Percentiles rank a stretch among this genome's conserved stretches.
These are phyloP conservation scores for Blastobotrys apis DNA, from an alignment of 1,139 yeast species.

Conservation along the genomic window DNA sequence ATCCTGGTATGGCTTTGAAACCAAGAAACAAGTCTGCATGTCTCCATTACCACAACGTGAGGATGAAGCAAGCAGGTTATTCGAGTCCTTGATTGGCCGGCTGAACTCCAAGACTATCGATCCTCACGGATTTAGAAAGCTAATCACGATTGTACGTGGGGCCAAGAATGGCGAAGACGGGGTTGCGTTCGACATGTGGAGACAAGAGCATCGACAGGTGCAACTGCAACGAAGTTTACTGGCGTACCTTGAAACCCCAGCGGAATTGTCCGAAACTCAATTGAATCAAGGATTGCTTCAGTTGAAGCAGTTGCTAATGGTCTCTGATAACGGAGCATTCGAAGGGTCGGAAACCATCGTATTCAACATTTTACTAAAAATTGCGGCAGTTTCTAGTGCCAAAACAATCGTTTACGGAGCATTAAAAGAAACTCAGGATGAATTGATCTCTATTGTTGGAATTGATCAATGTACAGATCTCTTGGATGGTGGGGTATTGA, in stretches of 20 bases:
- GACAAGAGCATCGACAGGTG: constrained; percentile 20
- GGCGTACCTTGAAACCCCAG: constrained; percentile 15
- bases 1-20: constrained; percentile 22
- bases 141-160: constrained; percentile 24
- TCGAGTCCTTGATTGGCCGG: constrained; percentile 21
- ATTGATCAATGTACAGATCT: constrained; percentile 1
- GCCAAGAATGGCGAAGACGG: constrained; percentile 13
- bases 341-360: constrained; percentile 18
- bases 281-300: constrained; percentile 24
- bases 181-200: constrained; percentile 24
- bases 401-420: constrained; percentile 22
- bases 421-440: constrained; percentile 23
- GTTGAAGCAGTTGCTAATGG: constrained; percentile 21
- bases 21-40: constrained; percentile 22
- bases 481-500: constrained; percentile 3
- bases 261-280: constrained; percentile 20
- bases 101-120: constrained; percentile 22
- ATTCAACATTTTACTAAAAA: constrained; percentile 18
- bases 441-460: constrained; percentile 15
- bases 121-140: constrained; percentile 27
- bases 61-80: constrained; percentile 25
- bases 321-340: constrained; percentile 16
- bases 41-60: constrained; percentile 25
- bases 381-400: constrained; percentile 19
- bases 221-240: constrained; percentile 20